Evolutionary conservation across 306 rosid genomes (phyloP).

Genomic region (Rubus parviflorus): DNA sequence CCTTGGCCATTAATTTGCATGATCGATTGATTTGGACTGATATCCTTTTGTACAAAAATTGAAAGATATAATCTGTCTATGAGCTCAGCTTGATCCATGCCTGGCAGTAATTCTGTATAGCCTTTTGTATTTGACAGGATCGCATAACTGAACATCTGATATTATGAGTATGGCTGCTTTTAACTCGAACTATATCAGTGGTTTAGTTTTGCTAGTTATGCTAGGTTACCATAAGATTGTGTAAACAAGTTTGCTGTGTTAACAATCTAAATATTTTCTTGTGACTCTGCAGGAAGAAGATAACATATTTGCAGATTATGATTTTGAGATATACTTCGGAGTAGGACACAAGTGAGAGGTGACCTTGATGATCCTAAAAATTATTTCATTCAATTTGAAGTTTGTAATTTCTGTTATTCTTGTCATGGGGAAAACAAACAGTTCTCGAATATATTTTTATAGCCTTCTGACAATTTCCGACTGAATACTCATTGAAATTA

Average conservation of each 20-base stretch:
- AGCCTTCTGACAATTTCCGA: background rate
- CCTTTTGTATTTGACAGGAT: background rate
- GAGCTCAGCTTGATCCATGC: background rate
- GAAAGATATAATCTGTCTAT: background rate
- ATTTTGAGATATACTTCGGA: background rate
- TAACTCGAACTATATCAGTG: background rate
- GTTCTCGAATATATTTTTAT: background rate
- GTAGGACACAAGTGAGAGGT: background rate
- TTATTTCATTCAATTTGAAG: background rate
- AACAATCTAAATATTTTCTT: background rate
- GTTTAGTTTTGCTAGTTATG: background rate
- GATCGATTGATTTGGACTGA: background rate
- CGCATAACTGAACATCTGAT: background rate
- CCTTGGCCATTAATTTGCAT: background rate
- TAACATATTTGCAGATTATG: background rate
- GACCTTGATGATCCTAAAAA: background rate
- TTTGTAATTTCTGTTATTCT: background rate
- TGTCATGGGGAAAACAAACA: background rate
- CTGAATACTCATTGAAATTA: background rate
- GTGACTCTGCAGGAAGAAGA: slow-evolving; percentile 9
- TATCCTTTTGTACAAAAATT: background rate
- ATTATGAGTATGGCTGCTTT: too few relatives aligned
- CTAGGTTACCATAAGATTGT: background rate
- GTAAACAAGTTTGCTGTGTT: background rate
- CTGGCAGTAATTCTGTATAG: background rate